Conservation (phyloP, 2,329 filamentous ascomycete genomes). For the Colletotrichum simmondsii region DNA sequence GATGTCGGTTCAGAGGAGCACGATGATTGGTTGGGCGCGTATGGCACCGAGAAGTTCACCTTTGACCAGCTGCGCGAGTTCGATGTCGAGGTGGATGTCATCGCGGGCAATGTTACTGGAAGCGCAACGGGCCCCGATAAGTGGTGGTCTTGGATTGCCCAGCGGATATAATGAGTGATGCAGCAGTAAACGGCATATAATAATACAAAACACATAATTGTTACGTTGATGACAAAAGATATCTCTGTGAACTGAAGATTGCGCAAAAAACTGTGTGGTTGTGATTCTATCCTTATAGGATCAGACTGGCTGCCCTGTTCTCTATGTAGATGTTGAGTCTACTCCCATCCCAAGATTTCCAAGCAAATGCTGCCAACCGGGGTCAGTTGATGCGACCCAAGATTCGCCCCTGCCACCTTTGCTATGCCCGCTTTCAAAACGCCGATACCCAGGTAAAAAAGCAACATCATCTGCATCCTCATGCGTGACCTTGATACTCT, state of each 20-base stretch:
- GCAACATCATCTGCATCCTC: not conserved
- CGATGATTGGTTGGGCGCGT: conserved; percentile 87
- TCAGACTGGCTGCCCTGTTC: conserved; percentile 12
- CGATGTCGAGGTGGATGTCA: conserved; percentile 80
- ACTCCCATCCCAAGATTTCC: conserved; percentile 38
- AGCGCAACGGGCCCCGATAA: conserved; percentile 78
- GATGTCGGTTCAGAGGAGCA: conserved; percentile 74
- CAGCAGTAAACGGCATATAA: conserved; percentile 20
- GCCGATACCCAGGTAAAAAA: conserved; percentile 25
- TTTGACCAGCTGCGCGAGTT: conserved; percentile 88
- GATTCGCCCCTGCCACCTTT: conserved; percentile 25
- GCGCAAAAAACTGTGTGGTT: conserved; percentile 4
- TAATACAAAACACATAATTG: conserved; percentile 5
- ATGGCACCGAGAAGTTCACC: conserved; percentile 79
- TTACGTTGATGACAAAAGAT: not conserved
- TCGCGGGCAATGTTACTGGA: conserved; percentile 77
- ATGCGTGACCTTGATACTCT: not conserved
- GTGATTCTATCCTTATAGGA: conserved; percentile 8
- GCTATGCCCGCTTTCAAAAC: conserved; percentile 32
- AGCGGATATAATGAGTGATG: conserved; percentile 53
- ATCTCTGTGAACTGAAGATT: no score
- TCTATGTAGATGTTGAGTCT: conserved; percentile 55
- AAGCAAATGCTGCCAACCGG: conserved; percentile 24
- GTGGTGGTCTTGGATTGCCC: conserved; percentile 93
- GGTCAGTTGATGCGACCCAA: conserved; percentile 36